These are phyloP conservation scores for Cladosporium sp. DNA, from an alignment of 2,329 filamentous ascomycete species.

Conservation along the genomic window DNA sequence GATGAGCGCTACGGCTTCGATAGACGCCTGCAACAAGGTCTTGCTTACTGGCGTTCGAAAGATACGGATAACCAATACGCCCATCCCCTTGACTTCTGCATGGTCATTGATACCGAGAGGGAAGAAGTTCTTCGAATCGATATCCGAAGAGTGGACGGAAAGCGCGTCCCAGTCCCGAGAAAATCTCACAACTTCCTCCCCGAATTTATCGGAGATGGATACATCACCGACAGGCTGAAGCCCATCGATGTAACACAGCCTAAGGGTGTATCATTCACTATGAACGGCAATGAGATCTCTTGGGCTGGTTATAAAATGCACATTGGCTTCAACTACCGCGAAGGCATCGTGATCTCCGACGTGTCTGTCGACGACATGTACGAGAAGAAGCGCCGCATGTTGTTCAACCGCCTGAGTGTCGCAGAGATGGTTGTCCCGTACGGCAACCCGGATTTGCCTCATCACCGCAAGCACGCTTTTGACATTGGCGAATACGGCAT, in stretches of 20 bases:
- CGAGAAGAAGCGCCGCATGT: conserved; percentile 60
- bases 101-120: conserved; percentile 29
- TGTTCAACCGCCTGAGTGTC: conserved; percentile 64
- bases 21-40: conserved; percentile 31
- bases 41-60: conserved; percentile 31
- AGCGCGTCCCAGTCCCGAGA: conserved; percentile 21
- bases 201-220: conserved; percentile 43
- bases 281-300: conserved; percentile 39
- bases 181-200: conserved; percentile 35
- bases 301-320: conserved; percentile 49
- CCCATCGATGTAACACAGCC: conserved; percentile 67
- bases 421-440: conserved; percentile 64
- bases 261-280: conserved; percentile 59
- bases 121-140: conserved; percentile 30
- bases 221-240: conserved; percentile 48
- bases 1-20: conserved; percentile 35
- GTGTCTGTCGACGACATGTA: conserved; percentile 47
- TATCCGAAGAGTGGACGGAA: conserved; percentile 30
- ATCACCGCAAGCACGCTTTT: conserved; percentile 67
- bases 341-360: conserved; percentile 66
- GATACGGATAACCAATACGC: conserved; percentile 32
- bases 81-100: conserved; percentile 29
- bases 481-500: conserved; percentile 68
- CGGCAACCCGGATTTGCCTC: conserved; percentile 60
- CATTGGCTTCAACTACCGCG: conserved; percentile 65